These are phyloP conservation scores for Suillus hirtellus DNA, from an alignment of 768 basidiomycete genomes.

Conservation along the genomic window DNA sequence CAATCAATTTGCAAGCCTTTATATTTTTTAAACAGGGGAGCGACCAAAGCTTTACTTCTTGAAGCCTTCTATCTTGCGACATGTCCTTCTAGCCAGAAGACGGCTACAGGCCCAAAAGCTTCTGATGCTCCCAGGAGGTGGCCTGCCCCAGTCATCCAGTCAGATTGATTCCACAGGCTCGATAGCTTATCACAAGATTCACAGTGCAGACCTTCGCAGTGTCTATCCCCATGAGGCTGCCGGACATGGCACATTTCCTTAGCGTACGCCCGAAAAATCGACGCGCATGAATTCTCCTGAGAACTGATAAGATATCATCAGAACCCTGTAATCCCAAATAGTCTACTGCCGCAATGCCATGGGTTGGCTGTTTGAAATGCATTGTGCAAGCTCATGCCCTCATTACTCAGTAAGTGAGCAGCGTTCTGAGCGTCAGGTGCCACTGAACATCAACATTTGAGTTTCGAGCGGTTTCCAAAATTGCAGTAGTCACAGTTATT, in stretches of 20 bases:
- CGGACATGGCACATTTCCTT: not conserved
- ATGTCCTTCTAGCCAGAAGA: not conserved
- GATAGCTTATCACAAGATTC: not conserved
- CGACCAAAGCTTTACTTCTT: not conserved
- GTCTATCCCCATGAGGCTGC: not conserved
- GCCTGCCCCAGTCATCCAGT: not conserved
- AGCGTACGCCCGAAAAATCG: too few species aligned
- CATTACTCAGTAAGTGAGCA: too few species aligned
- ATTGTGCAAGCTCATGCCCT: too few species aligned
- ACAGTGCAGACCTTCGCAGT: not conserved
- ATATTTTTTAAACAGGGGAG: slow-evolving; percentile 1
- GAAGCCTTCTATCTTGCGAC: slow-evolving; percentile 4
- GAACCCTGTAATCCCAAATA: too few species aligned
- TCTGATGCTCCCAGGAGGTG: not conserved
- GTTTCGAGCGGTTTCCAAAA: too few species aligned
- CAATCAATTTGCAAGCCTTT: not conserved
- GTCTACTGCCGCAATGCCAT: too few species aligned
- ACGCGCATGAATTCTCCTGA: too few species aligned
- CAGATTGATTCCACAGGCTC: not conserved
- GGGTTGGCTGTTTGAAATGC: too few species aligned
- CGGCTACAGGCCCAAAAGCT: not conserved
- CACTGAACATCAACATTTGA: too few species aligned
- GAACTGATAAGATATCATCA: too few species aligned
- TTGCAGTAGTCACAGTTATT: too few species aligned
- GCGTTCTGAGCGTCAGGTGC: too few species aligned